Base-by-base conservation (phyloP, 2,329 filamentous ascomycete species). In the Blastomyces gilchristii region DNA sequence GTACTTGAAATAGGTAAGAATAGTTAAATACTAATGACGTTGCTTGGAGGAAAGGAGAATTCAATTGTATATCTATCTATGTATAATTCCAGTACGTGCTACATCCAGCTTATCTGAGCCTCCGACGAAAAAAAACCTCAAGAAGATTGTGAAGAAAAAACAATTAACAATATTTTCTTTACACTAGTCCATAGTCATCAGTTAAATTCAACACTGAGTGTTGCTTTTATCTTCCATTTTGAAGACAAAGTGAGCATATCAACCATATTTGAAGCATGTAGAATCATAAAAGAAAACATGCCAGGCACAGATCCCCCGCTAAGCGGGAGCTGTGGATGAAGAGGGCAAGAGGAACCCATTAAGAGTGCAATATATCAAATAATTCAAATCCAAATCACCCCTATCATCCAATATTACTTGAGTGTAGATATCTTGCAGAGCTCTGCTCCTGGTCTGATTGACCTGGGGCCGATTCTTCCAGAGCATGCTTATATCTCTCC, bases 401-500 rank as follows among this genome's bases (percentile, higher is more conserved):
- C 14, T 58, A 34, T 57, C 74, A 45, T 54, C 74, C 72, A 62
- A 75, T 70, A 62, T 72, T 73, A 67, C 70, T 74, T 7, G 74
- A 71, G 61, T 71, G 73, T 65, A 82, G 68, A 66, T 82, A 83
- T 67, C 80, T 74, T 31, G 78, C 75, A 69, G 83, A 82, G 67
- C 80, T 82, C 65, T 79, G 74, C 64, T 83, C 82, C 57, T 80
- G 74, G 62, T 78, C 76, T 12, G 75, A 74, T 22, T 71, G 71
- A 14, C 67, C 70, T 41, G 71, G 72, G 53, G 73, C 75, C 28
- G 83, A 83, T 14, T 85, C 83, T 47, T 81, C 80, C 70, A 95
- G 79, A 0, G 91, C 90, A 53, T 89, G 83, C 72, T 89, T 83
- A 73, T 97, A 97, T 67, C 91, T 81, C 59, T 85, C 80, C 71